Percentiles rank a stretch among this genome's conserved stretches.
Evolutionary conservation across 768 basidiomycete genomes (phyloP).

Genomic region (Mycena sanguinolenta): DNA sequence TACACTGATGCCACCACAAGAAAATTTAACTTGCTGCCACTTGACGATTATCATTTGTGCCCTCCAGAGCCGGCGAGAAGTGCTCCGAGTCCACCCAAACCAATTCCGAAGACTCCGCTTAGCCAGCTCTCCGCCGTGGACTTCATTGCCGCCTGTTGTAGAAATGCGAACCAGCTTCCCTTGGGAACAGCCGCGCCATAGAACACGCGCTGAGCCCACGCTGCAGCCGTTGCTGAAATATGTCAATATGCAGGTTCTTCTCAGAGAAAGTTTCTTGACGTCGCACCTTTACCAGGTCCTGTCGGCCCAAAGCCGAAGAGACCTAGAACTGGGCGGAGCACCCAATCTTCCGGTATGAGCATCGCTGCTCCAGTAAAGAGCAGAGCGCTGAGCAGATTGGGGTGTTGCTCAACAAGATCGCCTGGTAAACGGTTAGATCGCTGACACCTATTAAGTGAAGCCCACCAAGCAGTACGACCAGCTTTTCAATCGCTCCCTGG

Average conservation of each 20-base stretch:
- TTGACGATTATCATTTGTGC: too few relatives aligned
- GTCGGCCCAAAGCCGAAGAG: slow-evolving; percentile 53
- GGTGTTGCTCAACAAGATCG: slow-evolving; percentile 53
- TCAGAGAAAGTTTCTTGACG: not conserved
- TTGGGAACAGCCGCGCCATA: slow-evolving; percentile 47
- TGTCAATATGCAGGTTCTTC: not conserved
- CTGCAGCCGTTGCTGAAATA: slow-evolving; percentile 49
- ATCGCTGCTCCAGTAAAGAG: slow-evolving; percentile 39
- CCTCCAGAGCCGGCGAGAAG: too few relatives aligned
- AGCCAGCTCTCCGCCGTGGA: not conserved
- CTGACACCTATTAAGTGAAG: not conserved
- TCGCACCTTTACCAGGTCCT: slow-evolving; percentile 50
- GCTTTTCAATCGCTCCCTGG: slow-evolving; percentile 38
- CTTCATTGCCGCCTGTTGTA: slow-evolving; percentile 3
- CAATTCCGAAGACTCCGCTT: not conserved
- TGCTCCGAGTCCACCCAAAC: too few relatives aligned
- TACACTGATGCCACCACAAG: too few relatives aligned
- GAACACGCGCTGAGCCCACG: slow-evolving; percentile 52
- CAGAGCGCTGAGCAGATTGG: slow-evolving; percentile 38
- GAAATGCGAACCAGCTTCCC: slow-evolving; percentile 50
- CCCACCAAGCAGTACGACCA: slow-evolving; percentile 45
- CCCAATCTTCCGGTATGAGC: slow-evolving; percentile 47
- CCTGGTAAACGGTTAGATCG: slow-evolving; percentile 38
- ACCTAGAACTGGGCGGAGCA: slow-evolving; percentile 48
- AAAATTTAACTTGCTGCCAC: too few relatives aligned